Percentiles rank a stretch among this genome's conserved stretches.
These are phyloP conservation scores for Teratosphaeria destructans DNA, from an alignment of 2,329 filamentous ascomycete genomes.

Conservation along the genomic window DNA sequence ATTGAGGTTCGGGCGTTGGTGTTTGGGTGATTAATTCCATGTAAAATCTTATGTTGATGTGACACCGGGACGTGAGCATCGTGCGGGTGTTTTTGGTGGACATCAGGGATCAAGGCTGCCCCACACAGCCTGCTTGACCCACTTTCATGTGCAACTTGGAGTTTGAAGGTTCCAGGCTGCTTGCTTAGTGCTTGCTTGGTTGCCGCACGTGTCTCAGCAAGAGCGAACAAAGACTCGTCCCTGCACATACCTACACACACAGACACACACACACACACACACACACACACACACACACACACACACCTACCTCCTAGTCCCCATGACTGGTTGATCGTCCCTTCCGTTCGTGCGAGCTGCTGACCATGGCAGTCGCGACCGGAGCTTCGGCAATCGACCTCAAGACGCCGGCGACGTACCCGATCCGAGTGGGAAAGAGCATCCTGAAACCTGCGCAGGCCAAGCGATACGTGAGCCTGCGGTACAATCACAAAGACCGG, in stretches of 20 bases:
- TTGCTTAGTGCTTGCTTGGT: neutral
- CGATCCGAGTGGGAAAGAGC: conserved; percentile 22
- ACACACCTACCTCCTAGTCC: neutral
- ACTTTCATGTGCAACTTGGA: neutral
- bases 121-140: neutral
- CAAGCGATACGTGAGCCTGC: conserved; percentile 15
- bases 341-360: neutral
- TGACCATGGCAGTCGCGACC: neutral
- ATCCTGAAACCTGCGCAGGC: conserved; percentile 4
- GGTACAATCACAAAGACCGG: conserved; percentile 33
- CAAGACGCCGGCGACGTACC: conserved; percentile 15
- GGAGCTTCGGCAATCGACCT: conserved; percentile 14
- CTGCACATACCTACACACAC: neutral
- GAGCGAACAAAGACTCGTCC: neutral
- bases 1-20: conserved; percentile 83
- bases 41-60: too few species aligned
- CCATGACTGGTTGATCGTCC: neutral
- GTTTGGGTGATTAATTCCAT: conserved; percentile 38
- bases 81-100: neutral
- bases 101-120: neutral
- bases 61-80: too few species aligned
- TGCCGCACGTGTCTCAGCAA: neutral
- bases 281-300: too few species aligned
- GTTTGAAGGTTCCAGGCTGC: neutral
- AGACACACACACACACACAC: too few species aligned